phyloP scores from a whole-genome alignment of 768 basidiomycete species.

The Lyophyllum decastes region DNA sequence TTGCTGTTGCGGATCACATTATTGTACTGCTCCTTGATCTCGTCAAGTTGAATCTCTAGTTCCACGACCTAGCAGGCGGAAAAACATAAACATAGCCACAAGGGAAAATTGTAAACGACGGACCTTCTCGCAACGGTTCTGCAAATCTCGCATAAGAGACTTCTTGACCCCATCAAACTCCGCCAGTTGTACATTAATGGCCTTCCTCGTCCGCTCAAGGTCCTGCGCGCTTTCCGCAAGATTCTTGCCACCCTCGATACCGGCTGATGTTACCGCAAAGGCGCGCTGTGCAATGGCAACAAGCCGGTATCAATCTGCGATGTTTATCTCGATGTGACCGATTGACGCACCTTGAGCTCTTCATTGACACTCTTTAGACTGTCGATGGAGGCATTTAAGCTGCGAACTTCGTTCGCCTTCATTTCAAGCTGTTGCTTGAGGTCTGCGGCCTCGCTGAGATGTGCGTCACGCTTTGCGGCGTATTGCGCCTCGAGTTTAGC shows the following conservation, averaged over 20 bases:
- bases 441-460: constrained; percentile 80
- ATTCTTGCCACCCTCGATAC: constrained; percentile 96
- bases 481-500: constrained; percentile 94
- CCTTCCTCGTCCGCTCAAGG: constrained; percentile 93
- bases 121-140: constrained; percentile 99
- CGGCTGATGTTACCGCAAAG: constrained; percentile 94
- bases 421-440: constrained; percentile 90
- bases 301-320: constrained; percentile 15
- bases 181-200: constrained; percentile 95
- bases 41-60: constrained; percentile 97
- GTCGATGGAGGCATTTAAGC: constrained; percentile 83
- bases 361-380: constrained; percentile 96
- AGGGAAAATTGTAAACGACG: constrained; percentile 14
- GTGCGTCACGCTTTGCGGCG: constrained; percentile 87
- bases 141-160: constrained; percentile 96
- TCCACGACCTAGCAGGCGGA: constrained; percentile 79
- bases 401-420: constrained; percentile 80
- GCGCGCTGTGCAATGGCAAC: constrained; percentile 65
- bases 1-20: constrained; percentile 98
- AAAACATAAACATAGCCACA: constrained; percentile 15
- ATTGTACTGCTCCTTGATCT: constrained; percentile 98
- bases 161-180: constrained; percentile 99
- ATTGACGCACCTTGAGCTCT: constrained; percentile 81
- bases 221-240: constrained; percentile 97
- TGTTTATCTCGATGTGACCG: constrained; percentile 1